These are phyloP conservation scores for Sporothrix phasma DNA, from an alignment of 2,329 filamentous ascomycete species.

Conservation along the genomic window DNA sequence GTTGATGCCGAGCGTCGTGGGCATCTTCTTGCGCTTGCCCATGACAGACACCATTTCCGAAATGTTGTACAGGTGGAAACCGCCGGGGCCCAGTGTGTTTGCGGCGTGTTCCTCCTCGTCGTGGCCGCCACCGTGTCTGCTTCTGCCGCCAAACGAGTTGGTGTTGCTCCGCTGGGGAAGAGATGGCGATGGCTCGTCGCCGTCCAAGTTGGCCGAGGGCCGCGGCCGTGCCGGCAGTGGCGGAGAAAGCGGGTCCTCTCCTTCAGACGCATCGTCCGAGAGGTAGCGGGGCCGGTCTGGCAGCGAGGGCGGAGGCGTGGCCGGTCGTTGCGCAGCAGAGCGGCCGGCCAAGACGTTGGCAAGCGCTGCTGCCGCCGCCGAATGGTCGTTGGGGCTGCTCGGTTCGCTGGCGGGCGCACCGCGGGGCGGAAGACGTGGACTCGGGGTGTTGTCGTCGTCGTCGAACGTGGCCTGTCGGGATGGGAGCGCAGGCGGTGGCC, in stretches of 20 bases:
- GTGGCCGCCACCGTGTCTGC: conserved; percentile 24
- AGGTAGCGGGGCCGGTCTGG: conserved; percentile 46
- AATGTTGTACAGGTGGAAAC: conserved; percentile 91
- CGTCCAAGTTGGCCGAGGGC: conserved; percentile 39
- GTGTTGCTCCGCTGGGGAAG: conserved; percentile 19
- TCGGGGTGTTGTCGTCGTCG: conserved; percentile 29
- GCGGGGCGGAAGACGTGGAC: conserved; percentile 32
- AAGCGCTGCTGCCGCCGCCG: conserved; percentile 44
- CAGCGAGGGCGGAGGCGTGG: conserved; percentile 39
- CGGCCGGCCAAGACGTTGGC: conserved; percentile 46
- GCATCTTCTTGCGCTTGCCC: conserved; percentile 97
- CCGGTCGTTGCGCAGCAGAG: conserved; percentile 19
- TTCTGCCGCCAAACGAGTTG: conserved; percentile 7
- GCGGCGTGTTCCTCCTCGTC: conserved; percentile 24
- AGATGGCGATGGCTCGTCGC: conserved; percentile 21
- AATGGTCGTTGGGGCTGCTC: conserved; percentile 24
- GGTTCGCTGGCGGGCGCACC: conserved; percentile 24
- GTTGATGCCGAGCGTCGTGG: conserved; percentile 92
- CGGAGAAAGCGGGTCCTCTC: conserved; percentile 48
- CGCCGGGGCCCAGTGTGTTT: conserved; percentile 52
- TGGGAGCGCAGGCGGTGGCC: conserved; percentile 34
- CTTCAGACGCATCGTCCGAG: conserved; percentile 61
- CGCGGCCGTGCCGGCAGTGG: conserved; percentile 53
- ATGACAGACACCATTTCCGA: conserved; percentile 96
- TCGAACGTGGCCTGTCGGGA: conserved; percentile 30